phyloP scores from a whole-genome alignment of 2,329 filamentous ascomycete species.

The Penicillium thymicola region DNA sequence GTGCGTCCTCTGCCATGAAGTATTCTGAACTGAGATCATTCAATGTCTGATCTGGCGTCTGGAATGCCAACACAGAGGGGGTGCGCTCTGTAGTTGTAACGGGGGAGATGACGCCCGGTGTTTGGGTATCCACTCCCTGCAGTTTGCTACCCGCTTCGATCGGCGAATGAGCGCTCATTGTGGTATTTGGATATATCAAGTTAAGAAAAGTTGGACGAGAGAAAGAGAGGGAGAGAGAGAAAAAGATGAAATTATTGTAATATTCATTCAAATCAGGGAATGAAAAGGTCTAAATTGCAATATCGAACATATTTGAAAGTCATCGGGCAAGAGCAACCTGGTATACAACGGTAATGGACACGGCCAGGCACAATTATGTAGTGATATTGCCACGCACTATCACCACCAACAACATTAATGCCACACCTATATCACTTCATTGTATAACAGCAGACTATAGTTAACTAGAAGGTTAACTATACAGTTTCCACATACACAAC shows the following conservation, averaged over 20 bases:
- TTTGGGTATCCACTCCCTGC: constrained; percentile 27
- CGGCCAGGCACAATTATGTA: neutral
- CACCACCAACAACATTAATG: neutral
- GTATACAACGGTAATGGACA: neutral
- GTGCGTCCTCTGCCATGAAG: constrained; percentile 33
- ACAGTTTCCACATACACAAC: neutral
- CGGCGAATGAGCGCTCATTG: constrained; percentile 17
- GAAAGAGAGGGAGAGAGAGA: neutral
- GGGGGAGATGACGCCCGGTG: constrained; percentile 28
- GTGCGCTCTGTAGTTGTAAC: constrained; percentile 24
- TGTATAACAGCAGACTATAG: too few relatives aligned
- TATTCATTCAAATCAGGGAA: neutral
- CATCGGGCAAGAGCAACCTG: neutral
- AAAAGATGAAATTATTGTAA: too few relatives aligned
- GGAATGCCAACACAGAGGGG: constrained; percentile 24
- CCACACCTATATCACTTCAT: neutral
- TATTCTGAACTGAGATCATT: constrained; percentile 28
- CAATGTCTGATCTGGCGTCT: constrained; percentile 32
- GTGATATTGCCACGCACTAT: neutral
- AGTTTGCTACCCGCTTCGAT: constrained; percentile 17
- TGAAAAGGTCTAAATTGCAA: neutral
- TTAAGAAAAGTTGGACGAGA: neutral
- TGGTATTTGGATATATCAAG: neutral
- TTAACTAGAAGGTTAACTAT: too few relatives aligned
- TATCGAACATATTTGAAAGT: neutral